Conservation (phyloP, 2,329 filamentous ascomycete genomes). For the Aureobasidium sp. region DNA sequence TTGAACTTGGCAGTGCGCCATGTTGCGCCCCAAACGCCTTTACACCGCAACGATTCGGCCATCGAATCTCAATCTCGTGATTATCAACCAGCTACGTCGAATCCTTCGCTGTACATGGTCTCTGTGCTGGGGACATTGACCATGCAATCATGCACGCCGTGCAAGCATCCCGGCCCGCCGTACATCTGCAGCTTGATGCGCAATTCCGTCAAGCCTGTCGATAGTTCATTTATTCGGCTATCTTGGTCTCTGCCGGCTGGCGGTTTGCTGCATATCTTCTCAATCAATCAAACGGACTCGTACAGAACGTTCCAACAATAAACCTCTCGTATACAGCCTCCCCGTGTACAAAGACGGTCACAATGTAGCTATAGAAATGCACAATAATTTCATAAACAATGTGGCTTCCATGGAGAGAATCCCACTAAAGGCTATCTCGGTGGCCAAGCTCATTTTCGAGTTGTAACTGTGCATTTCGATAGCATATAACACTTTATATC, state of each 20-base stretch:
- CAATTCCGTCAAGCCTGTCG: slow-evolving; percentile 1
- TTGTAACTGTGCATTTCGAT: too few relatives aligned
- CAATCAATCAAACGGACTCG: not conserved
- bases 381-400: too few relatives aligned
- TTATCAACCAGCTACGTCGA: not conserved
- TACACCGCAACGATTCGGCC: slow-evolving; percentile 1
- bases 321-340: not conserved
- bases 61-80: not conserved
- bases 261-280: not conserved
- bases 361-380: too few relatives aligned
- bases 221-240: not conserved
- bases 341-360: too few relatives aligned
- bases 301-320: slow-evolving; percentile 1
- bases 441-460: too few relatives aligned
- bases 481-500: too few relatives aligned
- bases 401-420: too few relatives aligned
- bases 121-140: not conserved
- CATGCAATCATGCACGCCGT: not conserved
- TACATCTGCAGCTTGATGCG: slow-evolving; percentile 1
- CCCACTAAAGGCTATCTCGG: too few relatives aligned
- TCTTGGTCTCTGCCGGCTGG: not conserved
- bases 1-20: not conserved
- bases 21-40: slow-evolving; percentile 5
- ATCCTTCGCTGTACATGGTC: slow-evolving; percentile 3
- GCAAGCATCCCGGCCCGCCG: not conserved